Evolutionary conservation across 2,329 filamentous ascomycete genomes (phyloP), one percentile per base, ranked within the genome.

Genomic region (Pseudogymnoascus sp.): DNA sequence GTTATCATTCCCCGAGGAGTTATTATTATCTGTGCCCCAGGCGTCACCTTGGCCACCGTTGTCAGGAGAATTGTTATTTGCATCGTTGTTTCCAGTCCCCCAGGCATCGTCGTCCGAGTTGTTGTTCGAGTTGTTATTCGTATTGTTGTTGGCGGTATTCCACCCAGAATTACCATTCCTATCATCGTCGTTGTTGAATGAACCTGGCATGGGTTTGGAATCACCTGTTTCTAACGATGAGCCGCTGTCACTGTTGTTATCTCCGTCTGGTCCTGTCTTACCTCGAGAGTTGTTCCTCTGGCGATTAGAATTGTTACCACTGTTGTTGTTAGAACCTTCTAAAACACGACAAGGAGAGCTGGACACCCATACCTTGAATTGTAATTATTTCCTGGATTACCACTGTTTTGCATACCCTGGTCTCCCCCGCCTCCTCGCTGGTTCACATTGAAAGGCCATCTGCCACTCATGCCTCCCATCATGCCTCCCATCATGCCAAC

Each of bases 21-120:
- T 66, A 29, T 62, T 65, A 60, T 63, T 62, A 61, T 61, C 61
- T 21, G 31, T 60, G 62, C 23, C 51, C 51, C 29, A 57, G 16
- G 14, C 8, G 51, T 36, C 51, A 18, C 5, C 51, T 57, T 57
- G 29, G 16, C 29, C 47, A 18, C 47, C 26, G 5, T 34, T 57
- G 26, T 8, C 51, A 21, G 31, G 16, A 18, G 60, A 47, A 47
- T 47, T 23, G 34, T 61, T 31, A 47, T 61, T 65, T 0, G 39
- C 29, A 14, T 23, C 29, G 26, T 57, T 23, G 23, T 63, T 63
- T 47, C 65, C 47, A n/a, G 40, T 61, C 12, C 63, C 62, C 64
- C 39, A 66, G 12, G 21, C 64, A 47, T 60, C 61, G 40, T 60
- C 61, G 29, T 62, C 60, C 4, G 62, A 60, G 62, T 39, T 39